Evolutionary conservation across 768 basidiomycete species (phyloP).

Genomic region (Hygrocybe coccinea): DNA sequence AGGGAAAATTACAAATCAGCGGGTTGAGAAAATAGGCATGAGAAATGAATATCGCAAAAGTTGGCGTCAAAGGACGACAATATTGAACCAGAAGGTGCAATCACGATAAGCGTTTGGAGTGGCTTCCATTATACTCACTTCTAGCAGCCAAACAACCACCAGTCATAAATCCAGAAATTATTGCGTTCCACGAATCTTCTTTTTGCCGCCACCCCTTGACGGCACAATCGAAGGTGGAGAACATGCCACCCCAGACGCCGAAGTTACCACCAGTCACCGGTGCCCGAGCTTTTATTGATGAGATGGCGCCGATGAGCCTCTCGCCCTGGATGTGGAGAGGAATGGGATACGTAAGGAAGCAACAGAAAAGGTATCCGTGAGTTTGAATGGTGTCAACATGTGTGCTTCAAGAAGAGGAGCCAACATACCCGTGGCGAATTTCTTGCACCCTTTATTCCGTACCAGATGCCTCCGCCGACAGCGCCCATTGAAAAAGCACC

Average conservation of each 20-base stretch:
- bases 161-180: constrained; percentile 97
- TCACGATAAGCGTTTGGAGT: neutral
- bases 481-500: constrained; percentile 98
- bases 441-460: constrained; percentile 95
- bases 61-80: neutral
- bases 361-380: neutral
- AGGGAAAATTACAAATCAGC: constrained; percentile 1
- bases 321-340: constrained; percentile 62
- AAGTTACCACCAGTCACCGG: constrained; percentile 98
- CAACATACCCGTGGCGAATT: constrained; percentile 85
- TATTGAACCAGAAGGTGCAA: neutral
- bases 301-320: constrained; percentile 87
- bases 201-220: constrained; percentile 96
- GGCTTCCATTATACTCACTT: constrained; percentile 53
- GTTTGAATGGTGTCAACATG: neutral
- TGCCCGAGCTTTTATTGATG: constrained; percentile 95
- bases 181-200: constrained; percentile 98
- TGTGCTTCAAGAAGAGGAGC: neutral
- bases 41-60: neutral
- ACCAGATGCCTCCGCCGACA: constrained; percentile 97
- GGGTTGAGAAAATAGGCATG: neutral
- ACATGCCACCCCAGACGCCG: constrained; percentile 95
- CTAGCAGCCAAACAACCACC: constrained; percentile 92
- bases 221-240: constrained; percentile 97
- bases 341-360: constrained; percentile 10